Conservation (phyloP, 768 basidiomycete genomes). For the Suillus discolor region DNA sequence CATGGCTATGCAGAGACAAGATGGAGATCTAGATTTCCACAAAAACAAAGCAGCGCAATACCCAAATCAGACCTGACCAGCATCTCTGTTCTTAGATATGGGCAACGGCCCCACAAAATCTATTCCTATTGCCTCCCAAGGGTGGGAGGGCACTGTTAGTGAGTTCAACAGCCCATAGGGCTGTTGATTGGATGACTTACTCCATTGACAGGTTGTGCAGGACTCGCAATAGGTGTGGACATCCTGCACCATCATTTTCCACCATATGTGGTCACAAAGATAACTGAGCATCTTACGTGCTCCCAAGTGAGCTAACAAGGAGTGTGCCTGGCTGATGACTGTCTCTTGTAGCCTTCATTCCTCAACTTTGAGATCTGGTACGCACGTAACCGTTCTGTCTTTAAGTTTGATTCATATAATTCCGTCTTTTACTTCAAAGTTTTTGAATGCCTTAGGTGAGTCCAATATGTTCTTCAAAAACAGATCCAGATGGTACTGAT, state of each 20-base stretch:
- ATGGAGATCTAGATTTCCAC: too few species aligned
- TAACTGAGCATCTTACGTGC: conserved; percentile 33
- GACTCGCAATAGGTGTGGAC: conserved; percentile 24
- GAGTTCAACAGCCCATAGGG: conserved; percentile 31
- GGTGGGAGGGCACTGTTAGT: conserved; percentile 20
- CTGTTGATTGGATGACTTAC: conserved; percentile 26
- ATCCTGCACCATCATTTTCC: conserved; percentile 26
- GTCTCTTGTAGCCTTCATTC: conserved; percentile 30
- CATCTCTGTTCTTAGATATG: not conserved
- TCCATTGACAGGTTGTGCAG: conserved; percentile 22
- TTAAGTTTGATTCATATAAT: conserved; percentile 22
- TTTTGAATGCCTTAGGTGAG: conserved; percentile 22
- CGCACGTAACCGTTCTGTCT: conserved; percentile 18
- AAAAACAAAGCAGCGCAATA: too few species aligned
- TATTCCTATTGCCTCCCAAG: conserved; percentile 42
- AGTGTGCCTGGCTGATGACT: conserved; percentile 39
- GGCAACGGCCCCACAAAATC: too few species aligned
- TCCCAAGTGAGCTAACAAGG: conserved; percentile 40
- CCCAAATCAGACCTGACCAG: too few species aligned
- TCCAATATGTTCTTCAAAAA: conserved; percentile 31
- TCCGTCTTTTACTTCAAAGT: conserved; percentile 24
- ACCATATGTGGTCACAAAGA: conserved; percentile 30
- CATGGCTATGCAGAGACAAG: too few species aligned
- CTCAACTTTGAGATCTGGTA: conserved; percentile 20
- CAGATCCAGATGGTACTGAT: conserved; percentile 26